Evolutionary conservation across 2,329 filamentous ascomycete species (phyloP), one percentile per base, ranked within the genome.

Genomic region (Fusarium sp.): DNA sequence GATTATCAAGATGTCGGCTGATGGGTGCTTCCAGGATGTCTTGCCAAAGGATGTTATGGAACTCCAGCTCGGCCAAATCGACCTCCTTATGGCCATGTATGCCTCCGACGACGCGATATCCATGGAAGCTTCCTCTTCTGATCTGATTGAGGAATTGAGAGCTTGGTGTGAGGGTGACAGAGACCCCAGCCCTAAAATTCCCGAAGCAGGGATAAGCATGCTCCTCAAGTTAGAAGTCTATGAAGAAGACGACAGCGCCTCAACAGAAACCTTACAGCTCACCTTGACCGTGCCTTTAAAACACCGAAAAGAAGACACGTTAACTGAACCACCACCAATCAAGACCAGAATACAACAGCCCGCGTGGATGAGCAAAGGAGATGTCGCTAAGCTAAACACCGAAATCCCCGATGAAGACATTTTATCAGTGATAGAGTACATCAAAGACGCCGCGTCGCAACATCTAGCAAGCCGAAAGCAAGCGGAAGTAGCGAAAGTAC

Each of bases 21-120:
- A 33, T 3, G 8, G 3, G 10, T 8, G 4, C 2, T 7, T 7
- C 3, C 38, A 39, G 14, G 59, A 38, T 65, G 56, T 50, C 3
- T 71, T 86, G 10, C 78, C 83, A 1, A 71, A 72, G n/a, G 83
- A 85, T 9, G 66, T 85, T 3, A 78, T 86, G 71, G 82, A 84
- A 60, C 76, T 81, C 14, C 84, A 86, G 73, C 73, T 86, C 13
- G 81, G 80, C 2, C 83, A 83, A 55, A 78, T 87, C 34, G 85
- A 87, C 51, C 82, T 87, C n/a, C 74, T 87, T 4, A 75, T 79
- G 68, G 84, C 85, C 11, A 87, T 87, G 85, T 87, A 85, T 62
- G 79, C 81, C 1, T 69, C 74, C 0, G 78, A 82, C 14, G 75
- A 78, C n/a, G 78, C 76, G 7, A 71, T 81, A 2, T 52, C 61